phyloP scores from a whole-genome alignment of 495 filamentous ascomycete genomes.

The Trichoderma virens region DNA sequence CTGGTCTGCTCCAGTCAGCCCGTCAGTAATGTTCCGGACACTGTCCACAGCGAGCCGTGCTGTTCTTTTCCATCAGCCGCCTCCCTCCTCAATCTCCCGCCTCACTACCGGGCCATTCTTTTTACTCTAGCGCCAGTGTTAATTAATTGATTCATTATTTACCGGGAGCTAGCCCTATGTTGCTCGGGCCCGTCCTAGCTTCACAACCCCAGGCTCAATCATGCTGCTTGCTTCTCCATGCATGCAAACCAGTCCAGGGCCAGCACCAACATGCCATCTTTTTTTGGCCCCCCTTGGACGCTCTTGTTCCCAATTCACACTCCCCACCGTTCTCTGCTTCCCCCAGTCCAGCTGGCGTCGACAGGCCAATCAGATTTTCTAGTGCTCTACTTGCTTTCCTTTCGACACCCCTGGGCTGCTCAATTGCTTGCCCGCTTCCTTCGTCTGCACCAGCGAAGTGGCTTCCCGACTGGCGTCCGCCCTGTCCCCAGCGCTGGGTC shows the following conservation, averaged over 20 bases:
- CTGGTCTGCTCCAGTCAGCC: neutral
- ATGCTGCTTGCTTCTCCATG: constrained; percentile 7
- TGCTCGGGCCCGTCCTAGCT: neutral
- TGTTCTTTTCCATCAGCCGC: neutral
- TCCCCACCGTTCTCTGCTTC: neutral
- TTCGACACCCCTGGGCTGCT: neutral
- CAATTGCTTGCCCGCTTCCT: neutral
- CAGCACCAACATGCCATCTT: neutral
- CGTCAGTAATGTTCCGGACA: neutral
- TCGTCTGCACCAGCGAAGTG: neutral
- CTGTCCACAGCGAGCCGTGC: neutral
- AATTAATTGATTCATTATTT: neutral
- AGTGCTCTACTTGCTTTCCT: neutral
- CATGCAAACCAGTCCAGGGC: neutral
- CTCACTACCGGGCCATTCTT: neutral
- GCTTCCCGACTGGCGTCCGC: constrained; percentile 6
- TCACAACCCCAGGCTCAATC: neutral
- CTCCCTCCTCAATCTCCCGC: neutral
- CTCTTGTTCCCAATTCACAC: neutral
- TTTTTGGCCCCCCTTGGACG: neutral
- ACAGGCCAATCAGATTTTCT: neutral
- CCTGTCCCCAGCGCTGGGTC: neutral
- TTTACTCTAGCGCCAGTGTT: neutral
- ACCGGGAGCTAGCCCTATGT: constrained; percentile 1
- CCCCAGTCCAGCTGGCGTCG: neutral